Percentiles rank a stretch among this genome's conserved stretches.
These are phyloP conservation scores for Aaosphaeria pasadenensis DNA, from an alignment of 2,329 filamentous ascomycete species.

Conservation along the genomic window DNA sequence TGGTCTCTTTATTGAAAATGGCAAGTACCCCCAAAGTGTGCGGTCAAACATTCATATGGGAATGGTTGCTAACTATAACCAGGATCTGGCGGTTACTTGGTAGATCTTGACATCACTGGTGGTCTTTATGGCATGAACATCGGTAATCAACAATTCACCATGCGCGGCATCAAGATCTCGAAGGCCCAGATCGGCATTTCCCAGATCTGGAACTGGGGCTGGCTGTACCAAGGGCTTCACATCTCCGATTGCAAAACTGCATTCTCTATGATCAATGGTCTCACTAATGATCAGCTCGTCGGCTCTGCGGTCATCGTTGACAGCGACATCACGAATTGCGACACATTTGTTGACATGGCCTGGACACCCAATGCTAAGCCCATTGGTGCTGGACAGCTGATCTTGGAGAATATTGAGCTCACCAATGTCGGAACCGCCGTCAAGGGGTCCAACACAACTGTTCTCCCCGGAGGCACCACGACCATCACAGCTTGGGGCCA, in stretches of 20 bases:
- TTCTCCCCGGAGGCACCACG: slow-evolving; percentile 30
- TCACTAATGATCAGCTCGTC: slow-evolving; percentile 37
- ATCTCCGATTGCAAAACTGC: slow-evolving; percentile 55
- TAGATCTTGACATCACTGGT: slow-evolving; percentile 45
- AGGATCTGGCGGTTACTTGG: slow-evolving; percentile 47
- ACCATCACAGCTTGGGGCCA: slow-evolving; percentile 36
- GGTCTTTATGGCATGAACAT: slow-evolving; percentile 43
- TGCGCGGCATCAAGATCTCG: slow-evolving; percentile 55
- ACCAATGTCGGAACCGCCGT: slow-evolving; percentile 33
- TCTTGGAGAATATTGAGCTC: slow-evolving; percentile 54
- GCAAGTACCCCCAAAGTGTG: slow-evolving; percentile 9
- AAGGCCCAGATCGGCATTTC: slow-evolving; percentile 53
- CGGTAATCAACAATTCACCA: slow-evolving; percentile 56
- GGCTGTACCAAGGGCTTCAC: slow-evolving; percentile 50
- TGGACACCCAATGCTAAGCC: slow-evolving; percentile 37
- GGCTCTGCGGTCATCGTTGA: slow-evolving; percentile 60
- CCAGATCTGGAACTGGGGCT: slow-evolving; percentile 62
- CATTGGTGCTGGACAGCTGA: slow-evolving; percentile 48
- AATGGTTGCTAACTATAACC: neutral
- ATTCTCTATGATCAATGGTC: slow-evolving; percentile 47
- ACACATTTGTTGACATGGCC: slow-evolving; percentile 49
- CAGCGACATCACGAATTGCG: slow-evolving; percentile 50
- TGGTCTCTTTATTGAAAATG: slow-evolving; percentile 48
- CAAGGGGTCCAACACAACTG: slow-evolving; percentile 21
- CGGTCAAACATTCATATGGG: neutral